Evolutionary conservation across 2,329 filamentous ascomycete species (phyloP).

Genomic region (Pyricularia sp.): DNA sequence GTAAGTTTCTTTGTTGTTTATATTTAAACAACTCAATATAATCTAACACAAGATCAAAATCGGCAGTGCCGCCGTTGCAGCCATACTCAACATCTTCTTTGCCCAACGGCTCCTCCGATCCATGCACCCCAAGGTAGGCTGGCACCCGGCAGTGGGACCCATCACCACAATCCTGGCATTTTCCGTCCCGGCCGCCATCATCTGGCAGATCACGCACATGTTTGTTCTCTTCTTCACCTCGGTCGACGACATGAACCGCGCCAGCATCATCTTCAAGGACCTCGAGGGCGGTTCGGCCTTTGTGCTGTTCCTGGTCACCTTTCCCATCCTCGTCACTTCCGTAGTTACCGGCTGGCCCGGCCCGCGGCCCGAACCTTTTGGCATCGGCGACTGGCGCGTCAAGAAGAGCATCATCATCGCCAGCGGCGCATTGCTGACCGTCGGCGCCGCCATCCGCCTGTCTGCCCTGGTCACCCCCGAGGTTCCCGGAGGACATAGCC

Average conservation of each 20-base stretch:
- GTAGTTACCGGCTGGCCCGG: constrained; percentile 16
- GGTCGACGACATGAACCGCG: constrained; percentile 10
- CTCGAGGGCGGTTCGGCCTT: constrained; percentile 14
- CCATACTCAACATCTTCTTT: constrained; percentile 28
- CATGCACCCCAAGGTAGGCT: constrained; percentile 24
- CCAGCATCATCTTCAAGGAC: constrained; percentile 8
- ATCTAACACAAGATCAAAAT: too few relatives aligned
- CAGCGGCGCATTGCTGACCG: constrained; percentile 10
- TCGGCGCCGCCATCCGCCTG: constrained; percentile 14
- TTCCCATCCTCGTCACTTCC: constrained; percentile 15
- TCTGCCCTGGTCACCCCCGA: constrained; percentile 17
- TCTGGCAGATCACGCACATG: constrained; percentile 21
- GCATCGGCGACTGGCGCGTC: constrained; percentile 17
- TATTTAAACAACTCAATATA: too few relatives aligned
- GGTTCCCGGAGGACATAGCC: constrained; percentile 12
- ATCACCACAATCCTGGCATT: constrained; percentile 14
- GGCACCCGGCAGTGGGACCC: constrained; percentile 19
- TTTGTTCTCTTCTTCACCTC: constrained; percentile 16
- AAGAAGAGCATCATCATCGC: constrained; percentile 20
- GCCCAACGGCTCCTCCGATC: constrained; percentile 28
- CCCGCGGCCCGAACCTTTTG: constrained; percentile 21
- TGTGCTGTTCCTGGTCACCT: constrained; percentile 11
- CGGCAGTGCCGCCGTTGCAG: constrained; percentile 22
- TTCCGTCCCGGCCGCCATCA: constrained; percentile 17
- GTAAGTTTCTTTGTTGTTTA: constrained; percentile 6